Conservation (phyloP, 208 protist species). For the Crithidia acanthocephali region DNA sequence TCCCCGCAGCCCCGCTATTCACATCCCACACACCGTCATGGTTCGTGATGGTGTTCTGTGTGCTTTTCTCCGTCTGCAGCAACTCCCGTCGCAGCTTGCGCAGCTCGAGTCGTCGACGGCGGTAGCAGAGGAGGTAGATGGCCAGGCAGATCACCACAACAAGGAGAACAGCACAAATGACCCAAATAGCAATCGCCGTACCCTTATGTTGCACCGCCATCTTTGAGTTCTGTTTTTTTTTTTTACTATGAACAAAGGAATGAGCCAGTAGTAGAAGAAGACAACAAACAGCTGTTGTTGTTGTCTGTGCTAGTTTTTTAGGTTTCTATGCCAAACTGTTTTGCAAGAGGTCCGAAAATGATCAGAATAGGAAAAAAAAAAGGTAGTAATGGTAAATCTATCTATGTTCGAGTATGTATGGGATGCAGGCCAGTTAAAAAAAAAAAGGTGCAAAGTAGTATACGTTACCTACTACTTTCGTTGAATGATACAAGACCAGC, state of each 20-base stretch:
- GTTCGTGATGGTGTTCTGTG: background rate
- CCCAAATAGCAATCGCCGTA: constrained; percentile 60
- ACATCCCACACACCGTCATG: background rate
- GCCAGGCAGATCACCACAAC: constrained; percentile 48
- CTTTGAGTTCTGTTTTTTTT: background rate
- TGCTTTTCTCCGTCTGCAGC: background rate
- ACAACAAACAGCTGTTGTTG: too few species aligned
- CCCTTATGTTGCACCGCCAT: constrained; percentile 46
- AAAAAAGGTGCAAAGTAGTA: background rate
- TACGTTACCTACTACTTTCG: too few species aligned
- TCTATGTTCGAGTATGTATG: background rate
- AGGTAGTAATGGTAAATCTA: constrained; percentile 10
- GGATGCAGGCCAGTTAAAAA: background rate
- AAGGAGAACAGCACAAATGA: constrained; percentile 54
- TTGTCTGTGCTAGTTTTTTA: too few species aligned
- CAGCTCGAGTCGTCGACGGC: constrained; percentile 12
- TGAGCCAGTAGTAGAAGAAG: too few species aligned
- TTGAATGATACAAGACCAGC: too few species aligned
- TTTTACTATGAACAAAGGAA: too few species aligned
- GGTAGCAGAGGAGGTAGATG: constrained; percentile 35
- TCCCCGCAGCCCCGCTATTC: background rate
- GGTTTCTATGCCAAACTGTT: background rate
- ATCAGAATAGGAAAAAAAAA: constrained; percentile 19
- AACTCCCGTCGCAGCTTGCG: constrained; percentile 15
- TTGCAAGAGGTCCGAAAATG: background rate